Evolutionary conservation across 352 stramenopile genomes (phyloP).

Genomic region (Pythium pectinolyticum): DNA sequence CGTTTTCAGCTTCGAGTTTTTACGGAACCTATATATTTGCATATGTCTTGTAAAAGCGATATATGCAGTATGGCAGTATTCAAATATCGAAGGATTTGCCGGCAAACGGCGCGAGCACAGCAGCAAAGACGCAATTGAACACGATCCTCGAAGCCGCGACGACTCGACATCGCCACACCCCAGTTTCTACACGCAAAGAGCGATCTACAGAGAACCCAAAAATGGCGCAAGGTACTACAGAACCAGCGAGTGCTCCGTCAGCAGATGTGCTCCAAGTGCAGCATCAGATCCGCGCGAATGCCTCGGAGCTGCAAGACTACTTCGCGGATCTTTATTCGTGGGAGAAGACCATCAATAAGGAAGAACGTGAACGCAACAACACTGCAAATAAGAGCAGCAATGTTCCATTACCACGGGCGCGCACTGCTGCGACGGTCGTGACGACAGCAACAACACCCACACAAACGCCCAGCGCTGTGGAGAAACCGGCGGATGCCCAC

Average conservation of each 20-base stretch:
- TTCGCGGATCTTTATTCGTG: constrained; percentile 75
- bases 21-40: not conserved
- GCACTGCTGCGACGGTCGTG: constrained; percentile 5
- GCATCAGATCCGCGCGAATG: constrained; percentile 81
- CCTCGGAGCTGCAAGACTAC: constrained; percentile 75
- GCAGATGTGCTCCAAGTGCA: constrained; percentile 59
- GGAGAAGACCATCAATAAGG: constrained; percentile 69
- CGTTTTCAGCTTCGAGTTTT: not conserved
- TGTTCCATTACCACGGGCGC: constrained; percentile 22
- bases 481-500: constrained; percentile 56
- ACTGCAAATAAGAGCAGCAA: not conserved
- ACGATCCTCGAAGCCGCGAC: too few species aligned
- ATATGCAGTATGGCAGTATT: not conserved
- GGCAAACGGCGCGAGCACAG: too few species aligned
- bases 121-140: too few species aligned
- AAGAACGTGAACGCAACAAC: constrained; percentile 44
- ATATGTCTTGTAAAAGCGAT: not conserved
- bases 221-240: constrained; percentile 34
- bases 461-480: not conserved
- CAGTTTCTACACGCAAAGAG: too few species aligned
- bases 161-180: too few species aligned
- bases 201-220: not conserved
- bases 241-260: constrained; percentile 17
- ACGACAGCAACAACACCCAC: constrained; percentile 2
- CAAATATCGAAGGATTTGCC: constrained; percentile 3